phyloP scores from a whole-genome alignment of 306 rosid genomes.

The Castanea mollissima region DNA sequence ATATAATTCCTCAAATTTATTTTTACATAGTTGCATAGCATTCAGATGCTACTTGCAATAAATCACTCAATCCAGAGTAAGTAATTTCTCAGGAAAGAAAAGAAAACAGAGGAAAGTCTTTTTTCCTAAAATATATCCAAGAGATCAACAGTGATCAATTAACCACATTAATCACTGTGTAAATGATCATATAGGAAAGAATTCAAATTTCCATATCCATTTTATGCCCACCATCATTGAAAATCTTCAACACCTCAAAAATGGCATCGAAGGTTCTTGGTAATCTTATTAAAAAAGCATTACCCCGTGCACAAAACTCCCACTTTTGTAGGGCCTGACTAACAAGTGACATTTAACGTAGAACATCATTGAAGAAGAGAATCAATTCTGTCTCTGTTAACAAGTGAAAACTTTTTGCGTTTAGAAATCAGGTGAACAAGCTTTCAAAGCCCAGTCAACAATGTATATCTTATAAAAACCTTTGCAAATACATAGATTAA shows the following conservation, averaged over 20 bases:
- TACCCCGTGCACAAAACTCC: no score
- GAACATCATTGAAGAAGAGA: background rate
- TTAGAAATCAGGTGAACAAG: slow-evolving; percentile 4
- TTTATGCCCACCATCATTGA: background rate
- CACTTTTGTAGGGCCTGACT: no score
- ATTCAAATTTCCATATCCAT: background rate
- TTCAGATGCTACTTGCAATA: background rate
- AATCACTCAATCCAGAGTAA: background rate
- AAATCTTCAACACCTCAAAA: background rate
- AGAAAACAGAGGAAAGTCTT: background rate
- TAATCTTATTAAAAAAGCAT: background rate
- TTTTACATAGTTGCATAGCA: slow-evolving; percentile 11
- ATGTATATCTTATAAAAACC: background rate
- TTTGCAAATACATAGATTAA: background rate
- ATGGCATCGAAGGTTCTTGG: slow-evolving; percentile 1
- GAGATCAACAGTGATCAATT: background rate
- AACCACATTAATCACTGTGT: background rate
- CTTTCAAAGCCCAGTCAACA: slow-evolving; percentile 4
- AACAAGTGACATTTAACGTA: background rate
- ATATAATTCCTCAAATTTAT: background rate
- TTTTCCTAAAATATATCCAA: background rate
- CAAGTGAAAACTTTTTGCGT: background rate
- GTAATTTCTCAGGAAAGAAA: background rate
- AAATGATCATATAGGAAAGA: background rate
- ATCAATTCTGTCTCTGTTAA: slow-evolving; percentile 1